Base-by-base conservation (phyloP, 139 green algal species). In the Tetradesmus obliquus region DNA sequence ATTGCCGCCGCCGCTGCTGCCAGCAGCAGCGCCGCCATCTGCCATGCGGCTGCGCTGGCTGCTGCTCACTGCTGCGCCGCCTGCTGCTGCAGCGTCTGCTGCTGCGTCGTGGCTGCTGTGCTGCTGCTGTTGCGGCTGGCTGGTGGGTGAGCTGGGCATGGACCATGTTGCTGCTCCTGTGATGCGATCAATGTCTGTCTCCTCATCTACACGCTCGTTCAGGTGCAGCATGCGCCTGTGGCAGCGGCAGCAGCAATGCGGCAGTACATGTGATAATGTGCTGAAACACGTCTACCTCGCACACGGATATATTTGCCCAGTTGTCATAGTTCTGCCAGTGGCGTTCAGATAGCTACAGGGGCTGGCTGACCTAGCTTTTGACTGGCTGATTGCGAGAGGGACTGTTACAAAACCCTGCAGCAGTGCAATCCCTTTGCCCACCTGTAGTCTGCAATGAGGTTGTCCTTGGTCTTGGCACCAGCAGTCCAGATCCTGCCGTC, bases 381-480 rank as follows among this genome's bases (percentile, higher is more conserved):
- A 72, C 62, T 72, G 12, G 1, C 10, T 72, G 62, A 72, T 72
- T 12, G 62, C 62, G 62, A 20, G 62, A 72, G 62, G 10, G 62
- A 13, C 62, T 12, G 10, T 3, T 53, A n/a, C 76, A 82, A 17
- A n/a, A 19, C 2, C 3, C 7, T 53, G 76, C 76, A 82, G 24
- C n/a, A 53, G n/a, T 51, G 3, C 24, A 19, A 3, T 20, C 6
- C 3, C 3, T 20, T 60, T 8, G 2, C 32, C 0, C 51, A 91
- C 88, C 88, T 86, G 94, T 95, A 97, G 88, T 97, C 94, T 5
- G 79, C 45, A 7, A 97, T 85, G 32, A 97, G 93, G 57, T 95
- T 93, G 51, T 94, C 93, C 53, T 91, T 91, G 66, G 93, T 95
- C 86, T 96, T 97, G 79, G 22, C 88, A n/a, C 93, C 93, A 32